Conservation (phyloP, 345 rosid genomes). For the Gynandropsis gynandra region DNA sequence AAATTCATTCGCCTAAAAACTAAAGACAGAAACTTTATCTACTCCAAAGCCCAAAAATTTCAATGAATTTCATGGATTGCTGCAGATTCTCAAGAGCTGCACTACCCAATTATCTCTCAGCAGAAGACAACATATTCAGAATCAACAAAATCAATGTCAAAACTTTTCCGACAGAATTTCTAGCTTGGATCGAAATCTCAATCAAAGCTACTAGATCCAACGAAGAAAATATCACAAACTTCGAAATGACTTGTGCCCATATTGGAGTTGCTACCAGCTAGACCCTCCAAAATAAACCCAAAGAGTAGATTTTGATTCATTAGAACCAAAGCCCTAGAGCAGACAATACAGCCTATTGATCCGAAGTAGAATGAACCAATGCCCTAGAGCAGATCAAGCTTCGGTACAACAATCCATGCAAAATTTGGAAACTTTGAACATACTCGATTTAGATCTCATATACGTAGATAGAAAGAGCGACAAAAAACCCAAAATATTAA, state of each 20-base stretch:
- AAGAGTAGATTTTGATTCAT: background rate
- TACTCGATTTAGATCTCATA: conserved; percentile 23
- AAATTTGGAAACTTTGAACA: background rate
- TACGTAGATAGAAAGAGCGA: background rate
- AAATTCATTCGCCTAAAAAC: background rate
- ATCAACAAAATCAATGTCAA: background rate
- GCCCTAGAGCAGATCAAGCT: conserved; percentile 1
- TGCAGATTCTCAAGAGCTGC: no score
- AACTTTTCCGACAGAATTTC: background rate
- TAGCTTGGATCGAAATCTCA: conserved; percentile 2
- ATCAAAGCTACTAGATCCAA: background rate
- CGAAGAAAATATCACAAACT: conserved; percentile 4
- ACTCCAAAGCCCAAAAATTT: background rate
- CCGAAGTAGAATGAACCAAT: background rate
- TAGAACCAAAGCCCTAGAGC: conserved; percentile 2
- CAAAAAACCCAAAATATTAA: background rate
- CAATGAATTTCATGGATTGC: background rate
- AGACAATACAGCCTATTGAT: background rate
- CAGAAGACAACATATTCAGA: no score
- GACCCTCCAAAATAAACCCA: background rate
- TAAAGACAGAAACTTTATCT: background rate
- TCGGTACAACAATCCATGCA: conserved; percentile 19
- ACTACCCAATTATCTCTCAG: no score
- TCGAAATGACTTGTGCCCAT: background rate
- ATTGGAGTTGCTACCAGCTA: background rate